Percentiles rank a stretch among this genome's conserved stretches.
Evolutionary conservation across 768 basidiomycete genomes (phyloP).

Genomic region (Mycena chlorophos): DNA sequence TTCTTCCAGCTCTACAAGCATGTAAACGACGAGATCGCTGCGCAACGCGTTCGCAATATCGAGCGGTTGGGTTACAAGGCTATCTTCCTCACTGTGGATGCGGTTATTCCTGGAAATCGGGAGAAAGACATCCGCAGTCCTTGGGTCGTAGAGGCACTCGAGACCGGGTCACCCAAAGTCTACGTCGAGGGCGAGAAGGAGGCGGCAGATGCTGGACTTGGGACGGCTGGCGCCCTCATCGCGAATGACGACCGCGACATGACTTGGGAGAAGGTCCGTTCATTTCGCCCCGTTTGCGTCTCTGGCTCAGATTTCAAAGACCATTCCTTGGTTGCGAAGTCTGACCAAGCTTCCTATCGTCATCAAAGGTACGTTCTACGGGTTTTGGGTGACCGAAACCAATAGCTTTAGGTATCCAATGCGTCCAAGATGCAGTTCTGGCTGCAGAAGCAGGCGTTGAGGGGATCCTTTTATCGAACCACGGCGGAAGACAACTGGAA

Average conservation of each 20-base stretch:
- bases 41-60: slow-evolving; percentile 68
- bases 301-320: slow-evolving; percentile 38
- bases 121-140: slow-evolving; percentile 70
- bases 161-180: slow-evolving; percentile 11
- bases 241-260: slow-evolving; percentile 70
- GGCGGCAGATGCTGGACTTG: slow-evolving; percentile 42
- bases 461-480: slow-evolving; percentile 88
- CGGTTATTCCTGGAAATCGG: slow-evolving; percentile 78
- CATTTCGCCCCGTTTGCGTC: slow-evolving; percentile 2
- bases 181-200: slow-evolving; percentile 35
- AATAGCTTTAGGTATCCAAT: slow-evolving; percentile 59
- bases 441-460: slow-evolving; percentile 83
- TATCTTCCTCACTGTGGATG: slow-evolving; percentile 91
- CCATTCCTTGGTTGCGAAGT: slow-evolving; percentile 75
- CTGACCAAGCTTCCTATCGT: slow-evolving; percentile 70
- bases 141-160: slow-evolving; percentile 37
- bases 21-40: slow-evolving; percentile 62
- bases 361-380: slow-evolving; percentile 56
- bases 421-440: slow-evolving; percentile 81
- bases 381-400: not conserved
- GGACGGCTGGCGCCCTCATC: slow-evolving; percentile 68
- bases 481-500: slow-evolving; percentile 87
- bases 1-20: slow-evolving; percentile 91
- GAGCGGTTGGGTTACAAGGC: slow-evolving; percentile 79
- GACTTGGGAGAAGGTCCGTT: slow-evolving; percentile 69